phyloP scores from a whole-genome alignment of 2,329 filamentous ascomycete genomes.

The Cercospora citrullina region DNA sequence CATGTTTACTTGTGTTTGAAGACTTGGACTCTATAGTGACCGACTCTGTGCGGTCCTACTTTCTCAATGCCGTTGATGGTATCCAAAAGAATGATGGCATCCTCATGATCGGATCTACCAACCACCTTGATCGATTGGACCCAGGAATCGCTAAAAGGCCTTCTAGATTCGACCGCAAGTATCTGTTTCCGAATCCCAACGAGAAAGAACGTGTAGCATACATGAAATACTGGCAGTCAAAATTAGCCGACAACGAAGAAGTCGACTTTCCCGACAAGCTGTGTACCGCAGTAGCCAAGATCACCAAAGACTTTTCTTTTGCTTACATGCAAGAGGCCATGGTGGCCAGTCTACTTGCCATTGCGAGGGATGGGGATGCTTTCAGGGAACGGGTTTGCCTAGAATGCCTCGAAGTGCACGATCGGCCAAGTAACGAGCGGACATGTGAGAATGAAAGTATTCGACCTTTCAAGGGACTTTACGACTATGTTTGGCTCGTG shows the following conservation, averaged over 20 bases:
- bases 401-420: constrained; percentile 34
- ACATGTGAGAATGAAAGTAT: constrained; percentile 29
- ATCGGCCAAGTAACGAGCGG: constrained; percentile 19
- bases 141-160: constrained; percentile 64
- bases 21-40: constrained; percentile 68
- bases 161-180: constrained; percentile 67
- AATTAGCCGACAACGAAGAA: constrained; percentile 56
- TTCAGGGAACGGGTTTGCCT: constrained; percentile 38
- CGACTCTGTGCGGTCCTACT: constrained; percentile 63
- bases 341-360: constrained; percentile 61
- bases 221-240: constrained; percentile 59
- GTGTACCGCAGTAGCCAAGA: constrained; percentile 59
- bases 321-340: constrained; percentile 71
- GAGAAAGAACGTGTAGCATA: constrained; percentile 58
- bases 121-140: constrained; percentile 63
- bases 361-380: constrained; percentile 52
- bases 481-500: constrained; percentile 34
- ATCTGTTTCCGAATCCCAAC: constrained; percentile 61
- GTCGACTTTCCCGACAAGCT: constrained; percentile 63
- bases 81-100: constrained; percentile 70
- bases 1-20: constrained; percentile 71
- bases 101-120: constrained; percentile 54
- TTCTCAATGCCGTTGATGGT: constrained; percentile 72
- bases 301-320: constrained; percentile 67
- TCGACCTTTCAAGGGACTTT: constrained; percentile 33